Evolutionary conservation across 179 eudicot genomes (phyloP).

Genomic region (Silene noctiflora): DNA sequence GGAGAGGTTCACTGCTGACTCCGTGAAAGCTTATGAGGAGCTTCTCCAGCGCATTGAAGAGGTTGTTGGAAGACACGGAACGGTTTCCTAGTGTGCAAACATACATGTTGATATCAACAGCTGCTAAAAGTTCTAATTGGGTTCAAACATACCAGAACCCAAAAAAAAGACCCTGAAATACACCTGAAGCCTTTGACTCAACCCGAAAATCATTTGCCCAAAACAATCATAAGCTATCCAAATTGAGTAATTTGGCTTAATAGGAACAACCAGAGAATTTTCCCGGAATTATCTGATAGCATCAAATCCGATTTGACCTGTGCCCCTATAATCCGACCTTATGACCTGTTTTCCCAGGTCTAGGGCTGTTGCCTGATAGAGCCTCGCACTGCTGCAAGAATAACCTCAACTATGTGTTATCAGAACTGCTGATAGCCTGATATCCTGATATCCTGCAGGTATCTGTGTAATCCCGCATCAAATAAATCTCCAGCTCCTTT

Average conservation of each 20-base stretch:
- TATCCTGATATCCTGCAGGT: conserved; percentile 13
- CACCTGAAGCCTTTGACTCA: neutral
- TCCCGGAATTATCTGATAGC: neutral
- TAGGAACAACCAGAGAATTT: neutral
- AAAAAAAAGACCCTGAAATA: neutral
- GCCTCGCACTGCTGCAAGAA: too few relatives aligned
- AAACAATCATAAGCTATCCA: neutral
- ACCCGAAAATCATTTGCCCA: neutral
- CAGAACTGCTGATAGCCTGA: neutral
- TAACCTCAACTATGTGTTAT: neutral
- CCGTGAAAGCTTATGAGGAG: conserved; percentile 75
- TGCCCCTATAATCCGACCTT: neutral
- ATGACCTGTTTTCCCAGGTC: neutral
- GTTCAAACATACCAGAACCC: neutral
- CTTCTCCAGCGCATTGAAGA: conserved; percentile 69
- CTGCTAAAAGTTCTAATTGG: neutral
- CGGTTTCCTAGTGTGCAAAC: conserved; percentile 29
- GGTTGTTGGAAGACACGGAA: conserved; percentile 39
- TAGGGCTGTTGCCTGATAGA: neutral
- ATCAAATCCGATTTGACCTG: neutral
- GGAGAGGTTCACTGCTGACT: conserved; percentile 63
- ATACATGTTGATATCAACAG: neutral
- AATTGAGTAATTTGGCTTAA: neutral
- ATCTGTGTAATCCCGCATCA: neutral
- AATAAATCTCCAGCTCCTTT: neutral